These are phyloP conservation scores for Flaveria sonorensis DNA, from an alignment of 129 eudicot genomes.

Conservation along the genomic window DNA sequence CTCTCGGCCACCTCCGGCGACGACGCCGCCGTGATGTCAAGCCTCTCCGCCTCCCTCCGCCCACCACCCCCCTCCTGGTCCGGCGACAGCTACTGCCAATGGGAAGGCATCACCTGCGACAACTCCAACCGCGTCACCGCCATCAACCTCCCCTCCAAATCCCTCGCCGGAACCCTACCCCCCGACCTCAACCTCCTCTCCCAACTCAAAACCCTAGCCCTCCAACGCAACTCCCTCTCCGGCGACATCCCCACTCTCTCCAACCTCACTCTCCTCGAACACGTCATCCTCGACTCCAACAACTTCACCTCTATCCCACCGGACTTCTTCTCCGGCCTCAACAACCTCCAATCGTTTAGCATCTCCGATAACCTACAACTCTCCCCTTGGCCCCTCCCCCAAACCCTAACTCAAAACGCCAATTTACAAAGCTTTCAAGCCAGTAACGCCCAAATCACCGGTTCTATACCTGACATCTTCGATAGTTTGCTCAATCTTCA, in stretches of 20 bases:
- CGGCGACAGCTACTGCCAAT: constrained; percentile 46
- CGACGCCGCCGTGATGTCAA: constrained; percentile 58
- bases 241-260: constrained; percentile 58
- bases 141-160: constrained; percentile 45
- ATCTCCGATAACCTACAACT: constrained; percentile 50
- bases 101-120: constrained; percentile 65
- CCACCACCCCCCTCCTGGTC: constrained; percentile 54
- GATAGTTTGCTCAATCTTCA: constrained; percentile 41
- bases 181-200: constrained; percentile 51
- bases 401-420: constrained; percentile 29
- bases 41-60: constrained; percentile 41
- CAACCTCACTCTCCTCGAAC: constrained; percentile 35
- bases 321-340: constrained; percentile 48
- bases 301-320: constrained; percentile 48
- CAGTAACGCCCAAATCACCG: constrained; percentile 38
- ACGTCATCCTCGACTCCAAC: constrained; percentile 47
- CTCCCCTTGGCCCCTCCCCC: constrained; percentile 56
- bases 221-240: constrained; percentile 48
- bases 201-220: constrained; percentile 44
- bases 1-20: constrained; percentile 27
- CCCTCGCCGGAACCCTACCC: constrained; percentile 54
- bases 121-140: constrained; percentile 41
- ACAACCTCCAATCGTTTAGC: constrained; percentile 47
- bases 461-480: constrained; percentile 61
- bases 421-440: constrained; percentile 45